Base-by-base conservation (phyloP, 2,329 filamentous ascomycete genomes). In the Xylariaceae sp. region DNA sequence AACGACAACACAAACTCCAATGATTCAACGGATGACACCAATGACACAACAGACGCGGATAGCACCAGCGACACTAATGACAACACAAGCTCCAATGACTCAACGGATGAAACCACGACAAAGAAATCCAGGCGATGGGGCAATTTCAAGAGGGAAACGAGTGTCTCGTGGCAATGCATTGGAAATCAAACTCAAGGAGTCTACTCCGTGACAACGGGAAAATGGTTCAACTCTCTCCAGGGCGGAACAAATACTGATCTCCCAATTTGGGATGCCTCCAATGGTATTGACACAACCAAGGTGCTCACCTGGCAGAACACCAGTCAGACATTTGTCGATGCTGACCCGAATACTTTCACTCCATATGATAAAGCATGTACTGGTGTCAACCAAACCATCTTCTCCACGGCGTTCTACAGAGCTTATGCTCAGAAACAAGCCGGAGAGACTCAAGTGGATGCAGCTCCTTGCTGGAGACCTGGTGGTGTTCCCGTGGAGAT, bases 101-200 rank as follows among this genome's bases (percentile, higher is more conserved):
- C 6, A 6, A 11, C 22, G 6, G 19, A 9, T 19, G 28, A 11
- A 39, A 16, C 17, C 12, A 12, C 28, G 29, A 33, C 3, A 17
- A 24, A n/a, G 37, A 39, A n/a, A 38, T 31, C 18, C 13, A 39
- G 22, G 3, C 3, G 26, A 13, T 4, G 17, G 16, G 4, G n/a
- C 16, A 38, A 18, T 15, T 9, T 11, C 6, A 26, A 30, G 29
- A 32, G 34, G 15, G 62, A 40, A 38, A 39, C 42, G 4, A 37
- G 50, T 19, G 52, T 55, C 9, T 55, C 57, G n/a, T 72, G 68
- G 68, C 66, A 68, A 44, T 72, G 68, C 45, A 64, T 70, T 22
- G 67, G 68, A 11, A 67, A 71, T 43, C 67, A 69, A 46, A 69
- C 65, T 0, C 52, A 67, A 33, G 59, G 57, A 2, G 57, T 67